Conservation (phyloP, 352 stramenopile species). For the Elongisporangium anandrum region DNA sequence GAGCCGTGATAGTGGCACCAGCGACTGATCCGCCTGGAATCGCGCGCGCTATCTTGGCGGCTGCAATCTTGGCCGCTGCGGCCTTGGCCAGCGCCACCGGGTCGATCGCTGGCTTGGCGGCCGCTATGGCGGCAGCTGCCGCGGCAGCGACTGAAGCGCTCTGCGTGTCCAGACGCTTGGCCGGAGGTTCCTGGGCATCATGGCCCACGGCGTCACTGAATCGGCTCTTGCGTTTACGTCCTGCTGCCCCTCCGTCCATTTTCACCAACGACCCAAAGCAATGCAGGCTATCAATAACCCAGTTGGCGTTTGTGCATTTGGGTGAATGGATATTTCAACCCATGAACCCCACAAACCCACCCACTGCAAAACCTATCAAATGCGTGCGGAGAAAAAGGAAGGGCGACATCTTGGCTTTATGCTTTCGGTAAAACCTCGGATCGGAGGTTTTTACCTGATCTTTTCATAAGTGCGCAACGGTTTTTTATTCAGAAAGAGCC, state of each 20-base stretch:
- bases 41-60: slow-evolving; percentile 65
- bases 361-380: too few relatives aligned
- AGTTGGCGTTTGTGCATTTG: not conserved
- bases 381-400: not conserved
- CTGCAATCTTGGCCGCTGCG: slow-evolving; percentile 75
- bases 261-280: not conserved
- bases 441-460: not conserved
- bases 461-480: not conserved
- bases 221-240: slow-evolving; percentile 78
- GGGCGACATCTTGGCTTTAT: not conserved
- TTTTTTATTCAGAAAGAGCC: not conserved
- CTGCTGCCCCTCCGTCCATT: slow-evolving; percentile 13
- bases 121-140: not conserved
- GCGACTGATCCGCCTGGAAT: slow-evolving; percentile 25
- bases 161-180: slow-evolving; percentile 9
- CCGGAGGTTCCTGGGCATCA: slow-evolving; percentile 10
- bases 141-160: slow-evolving; percentile 2
- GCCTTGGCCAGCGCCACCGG: slow-evolving; percentile 60
- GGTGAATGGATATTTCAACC: not conserved
- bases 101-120: slow-evolving; percentile 17
- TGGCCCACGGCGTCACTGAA: slow-evolving; percentile 62
- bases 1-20: slow-evolving; percentile 1
- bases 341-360: too few relatives aligned
- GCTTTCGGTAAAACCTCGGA: not conserved
- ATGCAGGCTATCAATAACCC: not conserved